Percentiles rank a stretch among this genome's conserved stretches.
Conservation (phyloP, 306 rosid genomes). For the Dryas drummondii region DNA sequence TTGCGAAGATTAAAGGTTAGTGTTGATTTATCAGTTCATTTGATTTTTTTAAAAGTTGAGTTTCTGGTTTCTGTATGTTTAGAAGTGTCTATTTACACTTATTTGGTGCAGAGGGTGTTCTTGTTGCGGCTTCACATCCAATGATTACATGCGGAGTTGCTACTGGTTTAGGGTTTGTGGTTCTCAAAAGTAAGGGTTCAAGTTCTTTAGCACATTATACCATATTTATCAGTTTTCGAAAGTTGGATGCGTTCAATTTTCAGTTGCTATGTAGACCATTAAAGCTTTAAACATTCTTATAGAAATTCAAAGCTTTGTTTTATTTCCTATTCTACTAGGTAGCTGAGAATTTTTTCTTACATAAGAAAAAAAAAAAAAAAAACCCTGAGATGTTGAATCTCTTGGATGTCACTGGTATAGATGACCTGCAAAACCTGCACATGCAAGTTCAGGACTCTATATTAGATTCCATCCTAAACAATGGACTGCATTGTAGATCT, state of each 20-base stretch:
- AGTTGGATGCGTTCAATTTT: neutral
- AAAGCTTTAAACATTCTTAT: slow-evolving; percentile 6
- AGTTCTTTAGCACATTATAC: neutral
- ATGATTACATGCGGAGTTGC: slow-evolving; percentile 59
- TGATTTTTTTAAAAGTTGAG: neutral
- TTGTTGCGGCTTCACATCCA: slow-evolving; percentile 74
- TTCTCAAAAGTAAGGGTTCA: slow-evolving; percentile 56
- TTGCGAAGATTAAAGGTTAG: slow-evolving; percentile 81
- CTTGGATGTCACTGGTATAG: neutral
- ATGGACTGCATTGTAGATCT: neutral
- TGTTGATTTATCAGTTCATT: neutral
- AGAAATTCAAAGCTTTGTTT: neutral
- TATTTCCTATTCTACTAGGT: neutral
- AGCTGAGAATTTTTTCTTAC: neutral
- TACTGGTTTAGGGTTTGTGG: slow-evolving; percentile 55
- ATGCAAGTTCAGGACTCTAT: neutral
- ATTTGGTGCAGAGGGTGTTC: slow-evolving; percentile 62
- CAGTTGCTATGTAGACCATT: neutral
- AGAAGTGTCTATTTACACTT: neutral
- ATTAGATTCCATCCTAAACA: neutral
- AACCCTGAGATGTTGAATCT: slow-evolving; percentile 6
- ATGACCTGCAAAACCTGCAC: neutral
- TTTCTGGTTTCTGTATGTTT: slow-evolving; percentile 4
- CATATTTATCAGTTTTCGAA: neutral
- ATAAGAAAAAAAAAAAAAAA: neutral